These are phyloP conservation scores for Curvularia sp. DNA, from an alignment of 2,329 filamentous ascomycete genomes.

Conservation along the genomic window DNA sequence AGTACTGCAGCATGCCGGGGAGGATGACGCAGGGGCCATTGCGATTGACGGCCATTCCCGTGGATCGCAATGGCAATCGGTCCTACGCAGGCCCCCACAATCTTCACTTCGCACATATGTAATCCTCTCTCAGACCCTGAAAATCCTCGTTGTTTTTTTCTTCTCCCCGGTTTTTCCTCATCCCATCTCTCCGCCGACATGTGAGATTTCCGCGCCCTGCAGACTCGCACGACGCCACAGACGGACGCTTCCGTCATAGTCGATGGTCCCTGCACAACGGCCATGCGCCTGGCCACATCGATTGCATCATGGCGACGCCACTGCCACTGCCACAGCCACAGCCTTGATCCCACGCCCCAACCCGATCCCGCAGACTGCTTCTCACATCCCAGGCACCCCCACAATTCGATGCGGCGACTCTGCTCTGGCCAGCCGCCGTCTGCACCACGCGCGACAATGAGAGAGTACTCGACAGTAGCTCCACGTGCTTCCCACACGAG, in stretches of 20 bases:
- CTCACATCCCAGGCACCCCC: slow-evolving; percentile 1
- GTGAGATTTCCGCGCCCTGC: background rate
- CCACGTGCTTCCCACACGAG: slow-evolving; percentile 21
- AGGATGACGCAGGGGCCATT: background rate
- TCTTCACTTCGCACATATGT: slow-evolving; percentile 1
- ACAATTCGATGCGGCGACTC: slow-evolving; percentile 6
- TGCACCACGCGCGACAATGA: background rate
- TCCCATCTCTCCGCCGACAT: background rate
- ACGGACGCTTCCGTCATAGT: background rate
- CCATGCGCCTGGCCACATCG: slow-evolving; percentile 7
- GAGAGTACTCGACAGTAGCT: no score
- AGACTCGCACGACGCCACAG: background rate
- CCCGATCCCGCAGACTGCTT: slow-evolving; percentile 3
- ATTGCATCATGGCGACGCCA: slow-evolving; percentile 19
- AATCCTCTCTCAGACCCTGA: slow-evolving; percentile 2
- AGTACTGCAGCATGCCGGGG: background rate
- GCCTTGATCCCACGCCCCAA: slow-evolving; percentile 9
- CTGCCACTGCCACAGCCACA: no score
- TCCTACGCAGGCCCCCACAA: slow-evolving; percentile 10
- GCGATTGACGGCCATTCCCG: slow-evolving; percentile 8
- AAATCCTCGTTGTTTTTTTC: slow-evolving; percentile 1
- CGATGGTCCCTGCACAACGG: slow-evolving; percentile 9
- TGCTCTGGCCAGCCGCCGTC: background rate
- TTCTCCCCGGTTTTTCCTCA: background rate
- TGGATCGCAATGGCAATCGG: slow-evolving; percentile 15